phyloP scores from a whole-genome alignment of 768 basidiomycete species.

The Psilocybe cyanescens region DNA sequence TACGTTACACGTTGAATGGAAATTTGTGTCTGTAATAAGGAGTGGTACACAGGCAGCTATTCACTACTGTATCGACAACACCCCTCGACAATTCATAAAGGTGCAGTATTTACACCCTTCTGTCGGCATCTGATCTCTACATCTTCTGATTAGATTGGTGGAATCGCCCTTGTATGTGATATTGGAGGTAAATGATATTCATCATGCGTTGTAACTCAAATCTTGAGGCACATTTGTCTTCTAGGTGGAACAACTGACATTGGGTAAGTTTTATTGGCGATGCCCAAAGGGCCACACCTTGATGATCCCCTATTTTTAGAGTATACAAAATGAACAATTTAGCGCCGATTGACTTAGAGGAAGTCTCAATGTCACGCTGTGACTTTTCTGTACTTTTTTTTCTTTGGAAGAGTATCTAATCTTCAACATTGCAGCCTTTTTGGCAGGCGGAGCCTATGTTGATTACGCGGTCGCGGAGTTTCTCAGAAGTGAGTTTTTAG shows the following conservation, averaged over 20 bases:
- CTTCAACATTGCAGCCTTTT: background rate
- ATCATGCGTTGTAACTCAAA: no score
- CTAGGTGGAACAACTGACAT: conserved; percentile 24
- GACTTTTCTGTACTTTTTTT: background rate
- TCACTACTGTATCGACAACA: conserved; percentile 15
- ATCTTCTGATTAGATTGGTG: conserved; percentile 14
- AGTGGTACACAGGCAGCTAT: conserved; percentile 18
- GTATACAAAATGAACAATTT: conserved; percentile 12
- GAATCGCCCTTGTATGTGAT: conserved; percentile 31
- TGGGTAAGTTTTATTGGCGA: conserved; percentile 7
- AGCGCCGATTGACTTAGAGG: conserved; percentile 12
- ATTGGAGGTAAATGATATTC: conserved; percentile 27
- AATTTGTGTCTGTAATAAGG: no score
- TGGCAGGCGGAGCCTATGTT: conserved; percentile 21
- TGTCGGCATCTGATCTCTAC: no score
- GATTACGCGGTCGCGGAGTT: conserved; percentile 13
- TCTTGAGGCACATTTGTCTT: no score
- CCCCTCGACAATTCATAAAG: background rate
- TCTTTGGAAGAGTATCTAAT: background rate
- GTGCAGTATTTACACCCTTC: background rate
- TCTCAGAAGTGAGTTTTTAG: conserved; percentile 1
- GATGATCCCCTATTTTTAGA: background rate
- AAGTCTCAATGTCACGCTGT: conserved; percentile 16
- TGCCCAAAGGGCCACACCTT: background rate
- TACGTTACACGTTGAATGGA: background rate